These are phyloP conservation scores for Ceriops tagal DNA, from an alignment of 345 rosid genomes.

Conservation along the genomic window DNA sequence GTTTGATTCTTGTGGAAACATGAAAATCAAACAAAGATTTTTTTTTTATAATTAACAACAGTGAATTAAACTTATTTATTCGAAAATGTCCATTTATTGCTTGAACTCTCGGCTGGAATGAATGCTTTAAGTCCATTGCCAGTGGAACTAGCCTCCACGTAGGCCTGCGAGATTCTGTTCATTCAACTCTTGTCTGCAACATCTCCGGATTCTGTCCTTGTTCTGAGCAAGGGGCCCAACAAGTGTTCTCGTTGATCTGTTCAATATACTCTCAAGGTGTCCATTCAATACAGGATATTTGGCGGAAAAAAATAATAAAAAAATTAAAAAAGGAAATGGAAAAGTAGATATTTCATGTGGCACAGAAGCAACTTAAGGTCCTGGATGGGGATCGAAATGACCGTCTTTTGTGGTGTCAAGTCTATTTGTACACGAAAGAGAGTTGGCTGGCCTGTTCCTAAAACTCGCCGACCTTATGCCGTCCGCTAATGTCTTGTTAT, in stretches of 20 bases:
- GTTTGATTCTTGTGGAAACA: neutral
- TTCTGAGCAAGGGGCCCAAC: too few species aligned
- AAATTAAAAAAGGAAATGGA: neutral
- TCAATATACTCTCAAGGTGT: neutral
- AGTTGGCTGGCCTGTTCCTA: slow-evolving; percentile 2
- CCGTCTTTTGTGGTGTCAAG: slow-evolving; percentile 17
- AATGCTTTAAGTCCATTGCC: neutral
- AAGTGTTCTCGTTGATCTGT: too few species aligned
- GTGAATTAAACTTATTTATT: too few species aligned
- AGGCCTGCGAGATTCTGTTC: slow-evolving; percentile 4
- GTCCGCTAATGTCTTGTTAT: too few species aligned
- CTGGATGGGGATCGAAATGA: slow-evolving; percentile 1
- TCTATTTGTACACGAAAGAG: neutral
- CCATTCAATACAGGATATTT: neutral
- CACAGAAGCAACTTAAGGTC: neutral
- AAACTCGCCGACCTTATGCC: neutral
- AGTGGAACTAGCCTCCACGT: neutral
- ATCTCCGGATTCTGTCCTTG: too few species aligned
- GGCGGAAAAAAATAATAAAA: too few species aligned
- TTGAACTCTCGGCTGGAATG: slow-evolving; percentile 1
- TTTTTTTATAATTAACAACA: too few species aligned
- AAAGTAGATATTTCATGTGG: neutral
- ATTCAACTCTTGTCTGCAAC: neutral
- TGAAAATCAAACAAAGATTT: too few species aligned
- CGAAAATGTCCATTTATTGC: too few species aligned